Base-by-base conservation (phyloP, 257 asterid genomes). In the Solanum rostratum region DNA sequence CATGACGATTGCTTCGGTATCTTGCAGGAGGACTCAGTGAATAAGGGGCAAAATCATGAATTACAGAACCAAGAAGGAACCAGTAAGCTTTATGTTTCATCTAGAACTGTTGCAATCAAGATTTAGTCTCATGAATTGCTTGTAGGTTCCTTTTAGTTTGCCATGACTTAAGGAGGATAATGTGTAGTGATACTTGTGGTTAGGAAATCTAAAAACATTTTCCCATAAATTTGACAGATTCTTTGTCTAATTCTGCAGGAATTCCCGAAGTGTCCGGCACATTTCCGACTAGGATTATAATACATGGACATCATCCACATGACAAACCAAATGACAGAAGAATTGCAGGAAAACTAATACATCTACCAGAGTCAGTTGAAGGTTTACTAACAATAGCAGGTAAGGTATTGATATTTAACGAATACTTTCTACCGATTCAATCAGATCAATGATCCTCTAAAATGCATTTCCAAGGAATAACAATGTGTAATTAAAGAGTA, bases 271-370 rank as follows among this genome's bases (percentile, higher is more conserved):
- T 60, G 66, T 71, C 91, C 62, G 87, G 84, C 60, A 73, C 62
- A 81, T 86, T 84, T 65, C 95, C 92, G 2, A 82, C 80, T 86
- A 93, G 99, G 90, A 93, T 95, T 74, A 88, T 91, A 86, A 92
- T 96, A 85, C 98, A 96, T 88, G 98, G 95, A 57, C 93, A 95
- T 90, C 97, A 92, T 87, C 97, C 97, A 87, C 93, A 89, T 86
- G 87, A 89, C 84, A 92, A 91, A 84, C 78, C 82, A 79, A 86
- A 74, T 55, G 93, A 90, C 86, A 92, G 90, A 87, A 84, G 84
- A 73, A 82, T 88, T 83, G 92, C 91, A 66, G 98, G 97, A 69
- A 92, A 89, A 88, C 94, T 95, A 70, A 91, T 95, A 85, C 94
- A 93, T 91, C 96, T 95, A 84, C 98, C 99, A 14, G 89, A 89